Conservation (phyloP, 2,329 filamentous ascomycete species). For the Rutstroemia sydowiana region DNA sequence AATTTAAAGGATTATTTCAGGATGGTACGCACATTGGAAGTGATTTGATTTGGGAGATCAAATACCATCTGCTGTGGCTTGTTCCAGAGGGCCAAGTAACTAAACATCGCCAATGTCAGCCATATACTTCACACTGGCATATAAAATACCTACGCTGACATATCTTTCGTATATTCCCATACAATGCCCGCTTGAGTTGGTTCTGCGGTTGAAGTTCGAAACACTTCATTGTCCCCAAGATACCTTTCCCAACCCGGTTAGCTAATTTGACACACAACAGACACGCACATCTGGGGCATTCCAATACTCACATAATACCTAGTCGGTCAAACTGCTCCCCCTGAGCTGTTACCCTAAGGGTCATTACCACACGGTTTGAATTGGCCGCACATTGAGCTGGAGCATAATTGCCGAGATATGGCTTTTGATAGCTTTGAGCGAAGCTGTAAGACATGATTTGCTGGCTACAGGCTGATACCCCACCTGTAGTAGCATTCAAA, state of each 20-base stretch:
- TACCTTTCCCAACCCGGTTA: slow-evolving; percentile 29
- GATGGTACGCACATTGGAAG: slow-evolving; percentile 35
- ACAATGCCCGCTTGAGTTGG: slow-evolving; percentile 50
- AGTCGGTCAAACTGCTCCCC: slow-evolving; percentile 51
- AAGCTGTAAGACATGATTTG: not conserved
- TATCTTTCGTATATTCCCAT: slow-evolving; percentile 50
- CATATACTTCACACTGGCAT: slow-evolving; percentile 43
- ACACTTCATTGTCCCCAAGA: slow-evolving; percentile 56
- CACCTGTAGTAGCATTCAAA: not conserved
- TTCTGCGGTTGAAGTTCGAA: slow-evolving; percentile 58
- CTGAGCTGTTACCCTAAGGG: slow-evolving; percentile 38
- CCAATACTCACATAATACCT: slow-evolving; percentile 47
- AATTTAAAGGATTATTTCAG: not conserved
- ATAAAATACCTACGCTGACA: slow-evolving; percentile 53
- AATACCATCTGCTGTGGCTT: slow-evolving; percentile 49
- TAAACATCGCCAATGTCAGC: not conserved
- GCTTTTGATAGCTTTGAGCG: not conserved
- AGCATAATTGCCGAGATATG: slow-evolving; percentile 8
- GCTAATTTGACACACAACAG: slow-evolving; percentile 36
- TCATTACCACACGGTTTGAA: slow-evolving; percentile 15
- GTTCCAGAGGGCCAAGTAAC: not conserved
- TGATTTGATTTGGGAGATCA: slow-evolving; percentile 64
- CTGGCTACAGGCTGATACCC: not conserved
- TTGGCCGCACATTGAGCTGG: slow-evolving; percentile 8
- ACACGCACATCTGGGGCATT: slow-evolving; percentile 33